Evolutionary conservation across 1,284 basidiomycete species (phyloP).

Genomic region (Waitea zeae): DNA sequence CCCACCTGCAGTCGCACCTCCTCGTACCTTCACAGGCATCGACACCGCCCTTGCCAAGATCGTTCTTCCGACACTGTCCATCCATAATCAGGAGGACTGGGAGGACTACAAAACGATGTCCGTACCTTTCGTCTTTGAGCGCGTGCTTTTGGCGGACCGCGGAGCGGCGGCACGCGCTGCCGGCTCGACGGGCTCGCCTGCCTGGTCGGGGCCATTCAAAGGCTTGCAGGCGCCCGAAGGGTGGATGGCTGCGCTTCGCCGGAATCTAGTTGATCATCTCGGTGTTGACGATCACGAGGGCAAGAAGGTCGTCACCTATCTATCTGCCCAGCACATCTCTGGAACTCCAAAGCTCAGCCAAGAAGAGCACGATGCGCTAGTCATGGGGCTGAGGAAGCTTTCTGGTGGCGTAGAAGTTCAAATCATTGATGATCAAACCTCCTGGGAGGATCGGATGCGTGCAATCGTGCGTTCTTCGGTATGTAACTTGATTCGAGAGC

Average conservation of each 20-base stretch:
- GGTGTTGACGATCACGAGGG: constrained; percentile 11
- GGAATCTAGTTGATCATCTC: constrained; percentile 33
- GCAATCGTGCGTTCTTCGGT: too few relatives aligned
- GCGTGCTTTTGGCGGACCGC: constrained; percentile 61
- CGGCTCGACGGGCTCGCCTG: constrained; percentile 12
- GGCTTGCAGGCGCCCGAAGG: constrained; percentile 30
- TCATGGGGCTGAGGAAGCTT: too few relatives aligned
- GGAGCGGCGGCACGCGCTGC: too few relatives aligned
- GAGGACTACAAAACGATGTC: constrained; percentile 50
- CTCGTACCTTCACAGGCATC: constrained; percentile 30
- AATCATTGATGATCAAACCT: too few relatives aligned
- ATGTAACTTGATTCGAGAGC: too few relatives aligned
- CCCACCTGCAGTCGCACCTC: constrained; percentile 20
- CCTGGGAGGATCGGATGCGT: too few relatives aligned
- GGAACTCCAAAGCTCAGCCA: too few relatives aligned
- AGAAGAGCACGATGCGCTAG: too few relatives aligned
- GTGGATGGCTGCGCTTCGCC: constrained; percentile 63
- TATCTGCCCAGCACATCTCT: too few relatives aligned
- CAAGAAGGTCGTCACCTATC: too few relatives aligned
- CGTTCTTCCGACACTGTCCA: constrained; percentile 52
- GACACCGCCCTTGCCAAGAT: constrained; percentile 46
- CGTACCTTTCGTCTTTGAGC: constrained; percentile 56
- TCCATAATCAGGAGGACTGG: constrained; percentile 63
- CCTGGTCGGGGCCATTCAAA: constrained; percentile 43
- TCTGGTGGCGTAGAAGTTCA: too few relatives aligned